Conservation (phyloP, 495 filamentous ascomycete species). For the Hypoxylon trugodes region DNA sequence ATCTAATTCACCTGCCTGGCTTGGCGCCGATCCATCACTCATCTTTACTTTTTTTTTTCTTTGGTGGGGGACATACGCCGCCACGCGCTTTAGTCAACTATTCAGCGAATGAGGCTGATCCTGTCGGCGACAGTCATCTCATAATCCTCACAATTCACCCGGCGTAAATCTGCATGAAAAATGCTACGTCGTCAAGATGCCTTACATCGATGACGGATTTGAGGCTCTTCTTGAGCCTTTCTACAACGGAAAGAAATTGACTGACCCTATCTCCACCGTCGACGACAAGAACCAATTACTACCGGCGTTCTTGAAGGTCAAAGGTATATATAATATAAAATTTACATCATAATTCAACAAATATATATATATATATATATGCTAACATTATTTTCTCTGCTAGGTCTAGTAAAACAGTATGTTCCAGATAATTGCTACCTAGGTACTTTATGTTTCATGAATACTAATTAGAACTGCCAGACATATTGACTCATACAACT, state of each 20-base stretch:
- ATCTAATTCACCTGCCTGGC: constrained; percentile 3
- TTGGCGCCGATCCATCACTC: not conserved
- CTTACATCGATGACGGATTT: constrained; percentile 66
- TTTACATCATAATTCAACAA: constrained; percentile 17
- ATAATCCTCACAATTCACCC: constrained; percentile 14
- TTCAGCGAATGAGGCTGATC: constrained; percentile 6
- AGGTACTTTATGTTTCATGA: not conserved
- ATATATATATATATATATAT: constrained; percentile 1
- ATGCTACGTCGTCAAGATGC: constrained; percentile 47
- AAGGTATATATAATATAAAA: constrained; percentile 59
- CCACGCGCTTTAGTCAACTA: constrained; percentile 10
- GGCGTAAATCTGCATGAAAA: constrained; percentile 14
- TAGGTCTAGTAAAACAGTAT: constrained; percentile 81
- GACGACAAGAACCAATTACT: constrained; percentile 96
- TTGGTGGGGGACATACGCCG: constrained; percentile 32
- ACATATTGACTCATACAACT: constrained; percentile 99
- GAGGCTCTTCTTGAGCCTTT: constrained; percentile 93
- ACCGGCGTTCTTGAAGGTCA: constrained; percentile 96
- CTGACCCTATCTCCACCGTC: constrained; percentile 91
- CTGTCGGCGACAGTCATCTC: constrained; percentile 29
- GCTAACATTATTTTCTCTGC: constrained; percentile 32
- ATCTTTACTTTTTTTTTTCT: constrained; percentile 31
- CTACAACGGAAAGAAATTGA: constrained; percentile 92
- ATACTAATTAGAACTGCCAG: constrained; percentile 45
- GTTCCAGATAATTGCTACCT: constrained; percentile 8